Base-by-base conservation (phyloP, 1,284 basidiomycete species). In the Marasmius fiardii region DNA sequence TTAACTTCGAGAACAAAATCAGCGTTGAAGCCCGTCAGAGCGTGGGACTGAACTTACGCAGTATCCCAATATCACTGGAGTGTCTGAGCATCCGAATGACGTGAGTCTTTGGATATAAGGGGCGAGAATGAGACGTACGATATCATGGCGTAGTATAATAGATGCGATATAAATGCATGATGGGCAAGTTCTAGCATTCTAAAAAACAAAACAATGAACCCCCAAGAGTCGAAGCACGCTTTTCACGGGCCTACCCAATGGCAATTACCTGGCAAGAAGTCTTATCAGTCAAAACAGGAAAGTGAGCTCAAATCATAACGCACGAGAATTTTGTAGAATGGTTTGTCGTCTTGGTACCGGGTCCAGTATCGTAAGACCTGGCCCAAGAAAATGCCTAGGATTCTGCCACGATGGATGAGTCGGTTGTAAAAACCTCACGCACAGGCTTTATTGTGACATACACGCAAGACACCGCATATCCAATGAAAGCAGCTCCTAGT, bases 271-370 rank as follows among this genome's bases (percentile, higher is more conserved):
- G n/a, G n/a, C n/a, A 24, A 44, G 23, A 43, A 3, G 24, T 4
- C 24, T 50, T 20, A 28, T 20, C 31, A 8, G n/a, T 31, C 20
- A 21, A 8, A 4, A 4, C 18, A 3, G 14, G 41, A 1, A 43
- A 34, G 24, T 21, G 31, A 20, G 2, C 2, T n/a, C n/a, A n/a
- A 14, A 11, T n/a, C n/a, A 7, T 18, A 10, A 51, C 28, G 43
- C 23, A 55, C 54, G n/a, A 55, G 33, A 1, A 35, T 34, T n/a
- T 55, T 55, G 41, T 55, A 51, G 10, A 34, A 43, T 12, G 18
- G n/a, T 18, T 34, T 55, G 43, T 55, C 54, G 24, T 51, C 43
- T n/a, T 48, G 54, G 45, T 55, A 55, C 12, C 48, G 35, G 12
- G 18, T 26, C 49, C 35, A 51, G 21, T 55, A 55, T 20, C 26